Conservation (phyloP, 192 early-diverging fungal species). For the Anaeromyces robustus region DNA sequence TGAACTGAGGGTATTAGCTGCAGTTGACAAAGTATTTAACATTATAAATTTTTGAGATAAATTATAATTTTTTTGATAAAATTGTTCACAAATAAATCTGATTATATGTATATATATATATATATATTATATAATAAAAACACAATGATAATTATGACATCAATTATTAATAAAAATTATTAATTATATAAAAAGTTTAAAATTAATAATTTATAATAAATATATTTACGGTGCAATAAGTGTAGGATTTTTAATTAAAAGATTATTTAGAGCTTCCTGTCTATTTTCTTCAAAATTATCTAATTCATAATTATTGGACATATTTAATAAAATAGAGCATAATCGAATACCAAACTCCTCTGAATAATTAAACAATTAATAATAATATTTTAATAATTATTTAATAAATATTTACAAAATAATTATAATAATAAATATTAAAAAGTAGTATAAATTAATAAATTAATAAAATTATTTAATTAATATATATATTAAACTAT, state of each 20-base stretch:
- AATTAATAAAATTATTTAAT: too few relatives aligned
- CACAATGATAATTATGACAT: too few relatives aligned
- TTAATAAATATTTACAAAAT: too few relatives aligned
- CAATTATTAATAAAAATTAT: too few relatives aligned
- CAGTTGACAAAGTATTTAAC: background rate
- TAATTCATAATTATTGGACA: background rate
- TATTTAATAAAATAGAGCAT: background rate
- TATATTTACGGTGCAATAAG: background rate
- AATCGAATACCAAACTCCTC: background rate
- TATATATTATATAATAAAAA: too few relatives aligned
- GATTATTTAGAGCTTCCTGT: background rate
- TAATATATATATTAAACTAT: too few relatives aligned
- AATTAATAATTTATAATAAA: too few relatives aligned
- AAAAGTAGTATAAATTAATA: too few relatives aligned
- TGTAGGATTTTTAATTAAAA: background rate
- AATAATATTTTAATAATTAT: too few relatives aligned
- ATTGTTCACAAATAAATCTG: background rate
- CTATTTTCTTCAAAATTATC: background rate
- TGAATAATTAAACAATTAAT: background rate
- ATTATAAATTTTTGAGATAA: background rate
- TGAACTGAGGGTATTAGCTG: background rate
- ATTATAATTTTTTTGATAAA: background rate
- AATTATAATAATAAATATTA: too few relatives aligned
- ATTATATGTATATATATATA: too few relatives aligned
- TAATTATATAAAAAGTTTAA: too few relatives aligned